A percentile compares a stretch with the other conserved stretches of the same genome.
These are phyloP conservation scores for Phlyctochytrium arcticum DNA, from an alignment of 192 early-diverging fungal genomes.

Conservation along the genomic window DNA sequence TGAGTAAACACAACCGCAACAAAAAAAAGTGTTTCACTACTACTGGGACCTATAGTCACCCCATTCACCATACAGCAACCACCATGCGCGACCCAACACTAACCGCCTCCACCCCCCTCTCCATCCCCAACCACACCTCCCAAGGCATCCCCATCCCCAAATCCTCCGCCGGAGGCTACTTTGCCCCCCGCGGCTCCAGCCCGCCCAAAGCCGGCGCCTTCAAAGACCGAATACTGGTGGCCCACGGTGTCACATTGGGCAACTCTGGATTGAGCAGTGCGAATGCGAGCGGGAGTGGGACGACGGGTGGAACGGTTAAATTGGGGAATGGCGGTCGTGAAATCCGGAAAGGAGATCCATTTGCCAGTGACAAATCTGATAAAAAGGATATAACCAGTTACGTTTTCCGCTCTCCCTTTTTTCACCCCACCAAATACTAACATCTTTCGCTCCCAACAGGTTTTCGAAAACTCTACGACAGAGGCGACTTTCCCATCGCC, in stretches of 20 bases:
- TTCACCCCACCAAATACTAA: background rate
- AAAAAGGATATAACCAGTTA: background rate
- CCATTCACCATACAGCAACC: too few species aligned
- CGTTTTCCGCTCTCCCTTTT: too few species aligned
- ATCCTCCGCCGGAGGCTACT: conserved; percentile 49
- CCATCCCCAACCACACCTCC: too few species aligned
- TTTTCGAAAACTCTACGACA: conserved; percentile 58
- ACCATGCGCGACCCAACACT: too few species aligned
- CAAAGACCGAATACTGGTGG: background rate
- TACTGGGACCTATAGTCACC: too few species aligned
- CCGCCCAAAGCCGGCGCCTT: conserved; percentile 63
- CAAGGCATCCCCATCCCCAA: background rate
- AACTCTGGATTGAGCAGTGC: conserved; percentile 34
- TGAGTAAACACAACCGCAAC: too few species aligned
- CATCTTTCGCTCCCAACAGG: conserved; percentile 13
- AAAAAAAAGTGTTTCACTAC: too few species aligned
- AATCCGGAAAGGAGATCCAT: conserved; percentile 6
- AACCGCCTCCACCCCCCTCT: too few species aligned
- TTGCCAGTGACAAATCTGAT: background rate
- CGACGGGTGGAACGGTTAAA: background rate
- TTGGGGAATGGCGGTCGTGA: background rate
- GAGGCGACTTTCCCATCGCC: conserved; percentile 60
- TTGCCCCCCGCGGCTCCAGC: conserved; percentile 50
- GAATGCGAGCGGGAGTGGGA: background rate
- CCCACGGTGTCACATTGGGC: background rate